Base-by-base conservation (phyloP, 345 rosid species). In the Isatis tinctoria region DNA sequence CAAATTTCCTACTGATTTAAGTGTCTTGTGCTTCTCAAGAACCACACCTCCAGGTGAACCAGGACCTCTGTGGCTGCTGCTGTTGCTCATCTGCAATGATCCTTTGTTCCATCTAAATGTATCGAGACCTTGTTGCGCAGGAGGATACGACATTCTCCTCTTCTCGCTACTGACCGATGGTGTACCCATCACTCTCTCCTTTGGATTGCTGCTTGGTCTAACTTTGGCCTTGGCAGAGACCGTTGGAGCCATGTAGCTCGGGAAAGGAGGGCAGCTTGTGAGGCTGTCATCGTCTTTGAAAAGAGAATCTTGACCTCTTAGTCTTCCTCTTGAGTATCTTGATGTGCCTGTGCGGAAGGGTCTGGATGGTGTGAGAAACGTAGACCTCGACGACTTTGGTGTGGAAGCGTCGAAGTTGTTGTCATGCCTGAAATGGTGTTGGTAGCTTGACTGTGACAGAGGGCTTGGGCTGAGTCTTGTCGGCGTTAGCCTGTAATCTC, bases 261-360 rank as follows among this genome's bases (percentile, higher is more conserved):
- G 99, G 72, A 88, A 92, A 0, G 99, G 91, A 0, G 98, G 98
- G 87, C 98, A 96, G 79, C 98, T 96, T 9, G 74, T 86, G 68
- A 96, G 91, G 83, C 98, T 92, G 18, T 90, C 98, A 22, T 96
- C 96, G 22, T 96, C 99, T 70, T 86, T 92, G 17, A 93, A 92
- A 26, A 74, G 88, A 6, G 79, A 85, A 48, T 83, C 90, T 56
- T 81, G 90, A 40, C 79, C 79, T 52, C 86, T 86, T 60, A 68
- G 63, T 83, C 97, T 84, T 44, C 83, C 81, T 72, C 87, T 90
- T 0, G 93, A 86, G 78, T 87, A 86, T 66, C 85, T 91, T 22
- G 89, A 86, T 76, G 85, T 59, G 37, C 82, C 72, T 59, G 91
- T 83, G 80, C 82, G 82, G 39, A 79, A 43, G 33, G 37, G 84